Evolutionary conservation across 495 filamentous ascomycete species (phyloP).

Genomic region (Trichoderma virens): DNA sequence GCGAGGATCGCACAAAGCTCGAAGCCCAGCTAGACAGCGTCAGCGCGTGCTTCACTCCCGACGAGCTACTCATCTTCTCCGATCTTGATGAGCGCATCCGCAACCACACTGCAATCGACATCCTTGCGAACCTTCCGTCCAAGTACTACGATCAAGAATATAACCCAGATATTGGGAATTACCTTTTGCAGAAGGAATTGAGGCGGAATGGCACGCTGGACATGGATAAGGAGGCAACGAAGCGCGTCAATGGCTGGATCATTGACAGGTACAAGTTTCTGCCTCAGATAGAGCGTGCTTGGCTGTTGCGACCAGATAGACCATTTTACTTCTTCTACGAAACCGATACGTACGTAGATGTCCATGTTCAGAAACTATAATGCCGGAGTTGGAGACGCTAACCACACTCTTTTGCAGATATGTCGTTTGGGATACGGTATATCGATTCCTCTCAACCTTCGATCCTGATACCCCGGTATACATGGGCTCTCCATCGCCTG

Average conservation of each 20-base stretch:
- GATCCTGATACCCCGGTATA: conserved; percentile 43
- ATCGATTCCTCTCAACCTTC: conserved; percentile 46
- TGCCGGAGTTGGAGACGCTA: not conserved
- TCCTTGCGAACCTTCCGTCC: conserved; percentile 23
- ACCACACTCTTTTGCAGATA: conserved; percentile 18
- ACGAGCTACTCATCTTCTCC: conserved; percentile 38
- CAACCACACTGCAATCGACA: conserved; percentile 29
- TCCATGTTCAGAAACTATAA: not conserved
- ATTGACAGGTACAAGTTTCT: conserved; percentile 69
- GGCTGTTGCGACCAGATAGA: conserved; percentile 37
- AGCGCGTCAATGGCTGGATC: conserved; percentile 38
- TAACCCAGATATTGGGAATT: conserved; percentile 3
- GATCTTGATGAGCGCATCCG: conserved; percentile 29
- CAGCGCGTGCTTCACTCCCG: conserved; percentile 18
- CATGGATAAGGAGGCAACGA: conserved; percentile 14
- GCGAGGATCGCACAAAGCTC: conserved; percentile 16
- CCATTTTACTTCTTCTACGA: conserved; percentile 66
- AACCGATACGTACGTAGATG: conserved; percentile 49
- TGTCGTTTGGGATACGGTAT: conserved; percentile 50
- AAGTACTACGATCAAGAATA: conserved; percentile 4
- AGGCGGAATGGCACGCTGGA: conserved; percentile 13
- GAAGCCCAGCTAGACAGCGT: conserved; percentile 17
- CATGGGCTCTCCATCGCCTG: conserved; percentile 45
- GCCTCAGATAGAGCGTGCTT: conserved; percentile 52
- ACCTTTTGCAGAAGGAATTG: conserved; percentile 12